Conservation (phyloP, 345 rosid species). For the Populus ilicifolia region DNA sequence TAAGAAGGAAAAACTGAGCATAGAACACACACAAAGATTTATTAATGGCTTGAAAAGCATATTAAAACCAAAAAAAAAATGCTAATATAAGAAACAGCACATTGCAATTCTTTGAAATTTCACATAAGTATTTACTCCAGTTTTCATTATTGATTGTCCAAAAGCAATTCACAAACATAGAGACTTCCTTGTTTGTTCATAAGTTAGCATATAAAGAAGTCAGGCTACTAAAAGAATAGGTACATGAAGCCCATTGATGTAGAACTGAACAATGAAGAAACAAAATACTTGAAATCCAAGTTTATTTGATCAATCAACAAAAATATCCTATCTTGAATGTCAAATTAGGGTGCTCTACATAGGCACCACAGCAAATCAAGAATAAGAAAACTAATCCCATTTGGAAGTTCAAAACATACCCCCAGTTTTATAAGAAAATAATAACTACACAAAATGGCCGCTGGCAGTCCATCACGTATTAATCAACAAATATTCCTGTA, state of each 20-base stretch:
- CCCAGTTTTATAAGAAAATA: background rate
- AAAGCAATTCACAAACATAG: background rate
- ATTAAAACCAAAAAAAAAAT: background rate
- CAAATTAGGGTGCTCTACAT: background rate
- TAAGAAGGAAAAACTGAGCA: slow-evolving; percentile 3
- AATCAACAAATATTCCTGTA: too few species aligned
- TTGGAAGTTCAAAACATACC: background rate
- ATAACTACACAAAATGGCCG: too few species aligned
- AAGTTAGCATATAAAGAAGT: background rate
- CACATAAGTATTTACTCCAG: background rate
- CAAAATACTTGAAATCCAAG: background rate
- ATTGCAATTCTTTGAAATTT: background rate
- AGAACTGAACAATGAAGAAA: background rate
- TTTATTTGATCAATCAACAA: background rate
- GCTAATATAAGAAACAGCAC: background rate
- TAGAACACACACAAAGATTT: background rate
- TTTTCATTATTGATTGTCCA: background rate
- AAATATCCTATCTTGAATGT: background rate
- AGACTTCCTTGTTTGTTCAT: background rate
- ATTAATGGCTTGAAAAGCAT: background rate
- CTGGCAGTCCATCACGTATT: too few species aligned
- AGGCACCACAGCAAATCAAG: background rate
- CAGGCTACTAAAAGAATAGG: too few species aligned
- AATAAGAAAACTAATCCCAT: too few species aligned
- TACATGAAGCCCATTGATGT: background rate